Conservation (phyloP, 2,329 filamentous ascomycete genomes). For the Colletotrichum simmondsii region DNA sequence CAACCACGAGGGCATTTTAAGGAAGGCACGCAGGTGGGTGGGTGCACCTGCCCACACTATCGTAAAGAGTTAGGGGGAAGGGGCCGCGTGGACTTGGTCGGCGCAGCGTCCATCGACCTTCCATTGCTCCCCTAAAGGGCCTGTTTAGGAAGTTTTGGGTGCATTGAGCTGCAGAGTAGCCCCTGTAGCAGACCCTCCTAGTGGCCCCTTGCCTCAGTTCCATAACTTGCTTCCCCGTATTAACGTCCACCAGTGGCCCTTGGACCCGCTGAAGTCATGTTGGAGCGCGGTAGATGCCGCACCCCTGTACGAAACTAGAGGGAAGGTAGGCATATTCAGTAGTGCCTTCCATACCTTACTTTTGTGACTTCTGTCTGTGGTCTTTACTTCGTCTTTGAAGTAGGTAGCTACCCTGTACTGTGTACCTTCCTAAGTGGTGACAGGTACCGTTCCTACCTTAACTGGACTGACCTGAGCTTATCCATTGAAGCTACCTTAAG, state of each 20-base stretch:
- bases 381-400: neutral
- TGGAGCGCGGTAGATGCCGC: neutral
- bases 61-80: neutral
- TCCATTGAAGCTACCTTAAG: neutral
- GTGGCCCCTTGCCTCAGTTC: too few relatives aligned
- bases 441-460: too few relatives aligned
- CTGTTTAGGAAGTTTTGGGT: neutral
- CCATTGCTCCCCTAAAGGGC: neutral
- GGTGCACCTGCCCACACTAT: neutral
- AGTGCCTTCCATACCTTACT: neutral
- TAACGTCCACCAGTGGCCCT: neutral
- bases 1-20: neutral
- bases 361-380: neutral
- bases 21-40: neutral
- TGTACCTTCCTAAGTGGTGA: too few relatives aligned
- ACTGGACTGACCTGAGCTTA: neutral
- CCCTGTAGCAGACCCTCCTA: neutral
- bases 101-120: neutral
- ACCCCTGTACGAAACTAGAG: neutral
- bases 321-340: too few relatives aligned
- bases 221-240: neutral
- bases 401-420: too few relatives aligned
- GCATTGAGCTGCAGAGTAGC: neutral
- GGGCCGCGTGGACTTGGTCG: slow-evolving; percentile 16
- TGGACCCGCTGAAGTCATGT: neutral